These are phyloP conservation scores for Wickerhamomyces queroliae DNA, from an alignment of 805 yeast species.

Conservation along the genomic window DNA sequence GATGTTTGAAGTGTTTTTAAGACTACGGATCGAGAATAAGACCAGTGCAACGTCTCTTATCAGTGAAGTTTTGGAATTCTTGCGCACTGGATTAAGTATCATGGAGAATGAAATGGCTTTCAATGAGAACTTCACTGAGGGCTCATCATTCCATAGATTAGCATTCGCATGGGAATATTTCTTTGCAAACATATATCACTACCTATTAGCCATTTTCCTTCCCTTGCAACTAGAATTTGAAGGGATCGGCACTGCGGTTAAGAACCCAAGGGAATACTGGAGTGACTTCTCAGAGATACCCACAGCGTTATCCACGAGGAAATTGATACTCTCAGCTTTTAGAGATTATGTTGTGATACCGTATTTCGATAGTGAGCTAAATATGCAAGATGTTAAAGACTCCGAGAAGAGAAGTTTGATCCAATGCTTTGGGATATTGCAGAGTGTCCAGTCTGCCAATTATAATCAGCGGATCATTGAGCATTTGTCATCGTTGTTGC, in stretches of 20 bases:
- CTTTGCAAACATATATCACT: slow-evolving; percentile 47
- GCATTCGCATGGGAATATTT: slow-evolving; percentile 52
- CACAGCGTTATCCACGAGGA: slow-evolving; percentile 27
- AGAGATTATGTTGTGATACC: slow-evolving; percentile 51
- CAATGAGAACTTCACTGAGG: slow-evolving; percentile 22
- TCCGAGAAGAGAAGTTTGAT: slow-evolving; percentile 35
- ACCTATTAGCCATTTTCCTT: slow-evolving; percentile 52
- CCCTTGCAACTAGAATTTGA: slow-evolving; percentile 50
- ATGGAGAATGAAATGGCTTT: slow-evolving; percentile 31
- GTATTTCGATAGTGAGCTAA: slow-evolving; percentile 36
- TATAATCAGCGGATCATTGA: slow-evolving; percentile 56
- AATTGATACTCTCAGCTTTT: slow-evolving; percentile 38
- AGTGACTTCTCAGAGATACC: slow-evolving; percentile 16
- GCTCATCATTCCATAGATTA: slow-evolving; percentile 22
- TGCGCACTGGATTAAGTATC: slow-evolving; percentile 37
- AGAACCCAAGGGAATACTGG: slow-evolving; percentile 23
- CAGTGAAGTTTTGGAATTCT: slow-evolving; percentile 39
- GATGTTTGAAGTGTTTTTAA: slow-evolving; percentile 35
- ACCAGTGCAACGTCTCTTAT: slow-evolving; percentile 31
- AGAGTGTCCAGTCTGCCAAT: slow-evolving; percentile 46
- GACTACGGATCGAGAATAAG: slow-evolving; percentile 30
- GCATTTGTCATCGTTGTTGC: slow-evolving; percentile 22
- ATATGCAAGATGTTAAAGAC: slow-evolving; percentile 25
- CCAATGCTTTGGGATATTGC: slow-evolving; percentile 58
- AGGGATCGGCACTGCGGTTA: slow-evolving; percentile 22